Conservation (phyloP, 2,329 filamentous ascomycete species). For the Lasiodiplodia sp. region DNA sequence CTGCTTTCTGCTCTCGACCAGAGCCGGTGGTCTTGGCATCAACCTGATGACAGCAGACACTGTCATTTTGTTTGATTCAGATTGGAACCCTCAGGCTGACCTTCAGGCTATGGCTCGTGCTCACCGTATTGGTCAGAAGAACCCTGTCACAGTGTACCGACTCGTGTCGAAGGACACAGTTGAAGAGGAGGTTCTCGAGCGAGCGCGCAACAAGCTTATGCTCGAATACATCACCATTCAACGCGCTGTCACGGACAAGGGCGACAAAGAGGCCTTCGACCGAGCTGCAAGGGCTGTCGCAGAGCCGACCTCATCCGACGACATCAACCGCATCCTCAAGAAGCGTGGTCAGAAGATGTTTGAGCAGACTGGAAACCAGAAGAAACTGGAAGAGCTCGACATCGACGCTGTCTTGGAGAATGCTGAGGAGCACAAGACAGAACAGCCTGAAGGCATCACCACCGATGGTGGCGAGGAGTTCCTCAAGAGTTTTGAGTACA, state of each 20-base stretch:
- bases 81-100: conserved; percentile 99
- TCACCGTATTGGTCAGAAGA: conserved; percentile 96
- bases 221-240: conserved; percentile 98
- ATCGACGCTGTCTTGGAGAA: conserved; percentile 97
- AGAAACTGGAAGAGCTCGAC: conserved; percentile 94
- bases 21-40: conserved; percentile 96
- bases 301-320: conserved; percentile 89
- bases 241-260: conserved; percentile 94
- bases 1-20: conserved; percentile 92
- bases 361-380: conserved; percentile 94
- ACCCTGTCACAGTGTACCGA: conserved; percentile 93
- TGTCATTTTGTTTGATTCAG: conserved; percentile 96
- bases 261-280: conserved; percentile 73
- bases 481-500: conserved; percentile 87
- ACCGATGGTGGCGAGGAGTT: conserved; percentile 98
- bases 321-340: conserved; percentile 96
- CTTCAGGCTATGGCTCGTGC: conserved; percentile 98
- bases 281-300: conserved; percentile 74
- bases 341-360: conserved; percentile 99
- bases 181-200: conserved; percentile 95
- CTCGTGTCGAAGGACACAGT: conserved; percentile 98
- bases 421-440: conserved; percentile 95
- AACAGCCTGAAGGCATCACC: conserved; percentile 91
- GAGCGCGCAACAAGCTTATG: conserved; percentile 95
- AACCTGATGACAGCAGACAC: conserved; percentile 99